Conservation (phyloP, 257 asterid species). For the Fraxinus anomala region DNA sequence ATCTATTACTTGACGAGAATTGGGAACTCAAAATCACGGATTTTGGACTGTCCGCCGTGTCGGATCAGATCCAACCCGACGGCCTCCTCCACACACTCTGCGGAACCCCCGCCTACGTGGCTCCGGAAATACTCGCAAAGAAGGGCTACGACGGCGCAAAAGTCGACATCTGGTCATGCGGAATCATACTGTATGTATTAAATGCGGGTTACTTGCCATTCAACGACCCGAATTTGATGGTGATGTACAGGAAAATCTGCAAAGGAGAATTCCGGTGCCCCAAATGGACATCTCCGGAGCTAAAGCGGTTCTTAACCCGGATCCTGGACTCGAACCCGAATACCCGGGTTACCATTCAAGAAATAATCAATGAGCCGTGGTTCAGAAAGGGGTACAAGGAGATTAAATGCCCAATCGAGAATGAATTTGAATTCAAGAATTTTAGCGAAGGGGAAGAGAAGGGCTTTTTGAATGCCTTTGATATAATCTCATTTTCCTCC, state of each 20-base stretch:
- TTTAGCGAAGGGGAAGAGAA: constrained; percentile 11
- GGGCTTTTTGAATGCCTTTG: constrained; percentile 48
- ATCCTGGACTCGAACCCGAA: constrained; percentile 61
- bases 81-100: constrained; percentile 75
- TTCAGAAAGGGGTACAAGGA: constrained; percentile 47
- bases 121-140: constrained; percentile 72
- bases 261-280: constrained; percentile 75
- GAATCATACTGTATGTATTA: constrained; percentile 59
- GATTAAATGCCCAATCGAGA: constrained; percentile 34
- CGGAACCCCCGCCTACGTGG: constrained; percentile 91
- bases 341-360: constrained; percentile 59
- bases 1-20: constrained; percentile 66
- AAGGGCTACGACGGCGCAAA: constrained; percentile 80
- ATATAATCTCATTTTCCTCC: constrained; percentile 47
- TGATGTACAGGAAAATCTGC: constrained; percentile 72
- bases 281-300: constrained; percentile 66
- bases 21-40: constrained; percentile 71
- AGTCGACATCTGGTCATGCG: constrained; percentile 85
- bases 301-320: constrained; percentile 46
- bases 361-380: constrained; percentile 60
- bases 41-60: constrained; percentile 78
- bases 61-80: constrained; percentile 64
- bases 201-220: constrained; percentile 77
- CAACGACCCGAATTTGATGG: constrained; percentile 68
- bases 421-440: constrained; percentile 48